A percentile compares a stretch with the other conserved stretches of the same genome.
Evolutionary conservation across 2,329 filamentous ascomycete genomes (phyloP).

Genomic region (Fusarium hainanense): DNA sequence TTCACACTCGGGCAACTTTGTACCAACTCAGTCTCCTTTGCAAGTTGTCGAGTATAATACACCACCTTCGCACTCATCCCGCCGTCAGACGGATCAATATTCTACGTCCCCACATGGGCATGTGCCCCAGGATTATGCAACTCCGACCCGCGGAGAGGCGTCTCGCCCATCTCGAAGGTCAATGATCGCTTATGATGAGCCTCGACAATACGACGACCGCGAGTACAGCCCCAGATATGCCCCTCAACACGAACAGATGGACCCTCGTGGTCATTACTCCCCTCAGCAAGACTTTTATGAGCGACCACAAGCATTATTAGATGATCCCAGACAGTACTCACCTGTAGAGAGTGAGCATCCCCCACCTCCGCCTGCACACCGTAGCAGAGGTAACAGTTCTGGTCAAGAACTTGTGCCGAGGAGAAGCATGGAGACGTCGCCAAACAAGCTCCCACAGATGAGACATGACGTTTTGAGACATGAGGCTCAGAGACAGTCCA

Average conservation of each 20-base stretch:
- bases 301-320: slow-evolving; percentile 38
- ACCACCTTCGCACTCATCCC: slow-evolving; percentile 51
- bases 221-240: slow-evolving; percentile 50
- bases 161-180: slow-evolving; percentile 49
- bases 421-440: slow-evolving; percentile 54
- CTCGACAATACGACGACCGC: slow-evolving; percentile 52
- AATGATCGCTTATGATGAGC: slow-evolving; percentile 52
- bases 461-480: slow-evolving; percentile 68
- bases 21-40: slow-evolving; percentile 64
- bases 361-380: slow-evolving; percentile 67
- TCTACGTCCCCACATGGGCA: slow-evolving; percentile 49
- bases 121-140: slow-evolving; percentile 34
- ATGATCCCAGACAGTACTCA: slow-evolving; percentile 51
- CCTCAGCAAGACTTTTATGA: slow-evolving; percentile 51
- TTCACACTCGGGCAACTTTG: slow-evolving; percentile 52
- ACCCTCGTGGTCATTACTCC: slow-evolving; percentile 51
- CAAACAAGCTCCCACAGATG: slow-evolving; percentile 61
- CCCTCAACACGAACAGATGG: slow-evolving; percentile 54
- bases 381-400: slow-evolving; percentile 59
- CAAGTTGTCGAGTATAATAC: slow-evolving; percentile 64
- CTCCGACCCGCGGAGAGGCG: slow-evolving; percentile 39
- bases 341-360: slow-evolving; percentile 59
- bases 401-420: slow-evolving; percentile 57
- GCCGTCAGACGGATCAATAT: slow-evolving; percentile 53
- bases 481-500: slow-evolving; percentile 66